Conservation (phyloP, 2,329 filamentous ascomycete genomes). For the Plenodomus lindquistii region DNA sequence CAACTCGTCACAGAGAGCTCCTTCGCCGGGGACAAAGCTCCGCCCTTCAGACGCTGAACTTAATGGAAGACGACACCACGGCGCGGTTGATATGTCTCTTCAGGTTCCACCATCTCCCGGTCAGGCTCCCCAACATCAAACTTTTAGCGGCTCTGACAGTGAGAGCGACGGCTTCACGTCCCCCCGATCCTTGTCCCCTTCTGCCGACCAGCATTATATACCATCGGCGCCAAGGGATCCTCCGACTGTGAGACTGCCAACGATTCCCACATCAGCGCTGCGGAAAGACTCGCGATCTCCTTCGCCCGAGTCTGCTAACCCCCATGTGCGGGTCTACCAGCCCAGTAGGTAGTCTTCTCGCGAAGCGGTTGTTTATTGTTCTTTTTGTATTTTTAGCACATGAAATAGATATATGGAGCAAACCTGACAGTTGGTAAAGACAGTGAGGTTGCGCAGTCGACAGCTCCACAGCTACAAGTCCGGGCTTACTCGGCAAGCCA, state of each 20-base stretch:
- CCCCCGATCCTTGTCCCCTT: conserved; percentile 30
- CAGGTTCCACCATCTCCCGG: conserved; percentile 39
- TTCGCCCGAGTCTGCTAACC: conserved; percentile 21
- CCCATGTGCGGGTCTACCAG: conserved; percentile 24
- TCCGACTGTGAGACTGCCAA: conserved; percentile 31
- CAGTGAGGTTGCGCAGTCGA: conserved; percentile 20
- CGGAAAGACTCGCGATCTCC: conserved; percentile 27
- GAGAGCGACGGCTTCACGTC: conserved; percentile 27
- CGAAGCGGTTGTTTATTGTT: conserved; percentile 24
- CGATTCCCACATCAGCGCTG: conserved; percentile 25
- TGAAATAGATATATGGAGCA: conserved; percentile 25
- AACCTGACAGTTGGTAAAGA: conserved; percentile 33
- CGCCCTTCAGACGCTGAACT: conserved; percentile 44
- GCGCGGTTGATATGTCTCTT: conserved; percentile 41
- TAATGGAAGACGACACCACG: conserved; percentile 39
- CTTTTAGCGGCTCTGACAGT: conserved; percentile 34
- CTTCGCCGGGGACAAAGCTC: conserved; percentile 34
- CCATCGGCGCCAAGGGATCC: conserved; percentile 30
- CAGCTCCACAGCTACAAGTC: conserved; percentile 20
- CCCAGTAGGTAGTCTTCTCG: conserved; percentile 38
- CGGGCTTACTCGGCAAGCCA: conserved; percentile 29
- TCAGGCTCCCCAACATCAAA: conserved; percentile 9
- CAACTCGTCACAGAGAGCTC: conserved; percentile 18
- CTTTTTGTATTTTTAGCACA: conserved; percentile 26
- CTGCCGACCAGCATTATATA: too few relatives aligned